Evolutionary conservation across 805 yeast genomes (phyloP), one percentile per base, ranked within the genome.

Genomic region (Schizosaccharomyces lindneri): DNA sequence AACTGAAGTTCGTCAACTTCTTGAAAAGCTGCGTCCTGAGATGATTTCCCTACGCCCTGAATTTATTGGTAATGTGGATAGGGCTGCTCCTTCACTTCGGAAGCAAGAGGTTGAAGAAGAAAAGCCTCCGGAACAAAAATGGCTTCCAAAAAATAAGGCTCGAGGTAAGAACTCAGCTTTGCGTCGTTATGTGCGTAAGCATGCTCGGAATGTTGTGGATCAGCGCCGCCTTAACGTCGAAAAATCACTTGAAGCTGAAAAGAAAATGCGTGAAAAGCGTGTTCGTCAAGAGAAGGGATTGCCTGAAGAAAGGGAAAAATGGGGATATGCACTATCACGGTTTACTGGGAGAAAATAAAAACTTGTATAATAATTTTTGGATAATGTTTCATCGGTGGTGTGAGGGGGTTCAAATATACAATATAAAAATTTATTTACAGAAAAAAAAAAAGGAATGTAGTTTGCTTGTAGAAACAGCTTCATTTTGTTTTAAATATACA

Each of bases 11-110:
- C 81, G 90, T 69, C 73, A 84, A 1, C 77, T 93, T 70, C 73
- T 93, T 69, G 86, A 90, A 73, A 93, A 93, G 73, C 76, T 93
- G 66, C 82, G 85, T 66, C 94, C 97, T 5, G 97, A 90, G 70
- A 84, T 95, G 74, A 93, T 93, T 64, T 77, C 95, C 1, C 74
- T 93, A 68, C 95, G 93, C 76, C 97, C 97, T 63, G 79, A 78
- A 68, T 80, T 78, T 61, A 84, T 93, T 66, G 98, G 98, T 66
- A 77, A 81, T 4, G 88, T 93, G 17, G 90, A 87, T 68, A 43
- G 61, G 13, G 77, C 83, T 62, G 84, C 90, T 4, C 75, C 79
- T 17, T 73, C 75, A 17, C 75, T 78, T 62, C 79, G 97, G 67
- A 60, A 65, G 63, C 73, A 79, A 62, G 82, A 72, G 61, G 66